phyloP scores from a whole-genome alignment of 2,329 filamentous ascomycete species.

The Botryotinia convoluta region DNA sequence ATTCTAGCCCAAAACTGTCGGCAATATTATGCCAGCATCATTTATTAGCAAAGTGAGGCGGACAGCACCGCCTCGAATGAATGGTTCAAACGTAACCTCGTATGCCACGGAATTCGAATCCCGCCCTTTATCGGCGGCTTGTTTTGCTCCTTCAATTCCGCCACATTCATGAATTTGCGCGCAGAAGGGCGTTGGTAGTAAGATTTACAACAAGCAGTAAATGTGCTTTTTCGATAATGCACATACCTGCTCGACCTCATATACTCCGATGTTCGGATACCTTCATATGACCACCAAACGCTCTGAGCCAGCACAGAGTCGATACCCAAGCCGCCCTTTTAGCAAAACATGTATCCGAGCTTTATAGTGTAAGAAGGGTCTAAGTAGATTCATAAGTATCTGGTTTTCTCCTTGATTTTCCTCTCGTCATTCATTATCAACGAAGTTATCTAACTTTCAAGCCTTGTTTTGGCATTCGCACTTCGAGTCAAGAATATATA shows the following conservation, averaged over 20 bases:
- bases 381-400: constrained; percentile 5
- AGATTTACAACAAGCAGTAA: background rate
- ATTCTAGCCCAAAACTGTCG: background rate
- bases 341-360: background rate
- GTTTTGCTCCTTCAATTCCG: background rate
- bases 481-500: background rate
- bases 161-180: background rate
- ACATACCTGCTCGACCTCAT: background rate
- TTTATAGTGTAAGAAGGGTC: background rate
- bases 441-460: constrained; percentile 6
- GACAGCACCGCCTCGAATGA: background rate
- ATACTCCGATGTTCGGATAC: background rate
- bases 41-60: constrained; percentile 2
- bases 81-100: background rate
- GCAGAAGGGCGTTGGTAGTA: constrained; percentile 1
- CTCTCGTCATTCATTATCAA: background rate
- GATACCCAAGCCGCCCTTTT: constrained; percentile 8
- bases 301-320: constrained; percentile 3
- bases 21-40: background rate
- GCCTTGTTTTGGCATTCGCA: background rate
- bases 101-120: background rate
- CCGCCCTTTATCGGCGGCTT: background rate
- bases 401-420: background rate
- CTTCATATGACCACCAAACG: constrained; percentile 3
- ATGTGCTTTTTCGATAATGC: background rate